A percentile compares a stretch with the other conserved stretches of the same genome.
Conservation (phyloP, 306 rosid genomes). For the Sindora glabra region DNA sequence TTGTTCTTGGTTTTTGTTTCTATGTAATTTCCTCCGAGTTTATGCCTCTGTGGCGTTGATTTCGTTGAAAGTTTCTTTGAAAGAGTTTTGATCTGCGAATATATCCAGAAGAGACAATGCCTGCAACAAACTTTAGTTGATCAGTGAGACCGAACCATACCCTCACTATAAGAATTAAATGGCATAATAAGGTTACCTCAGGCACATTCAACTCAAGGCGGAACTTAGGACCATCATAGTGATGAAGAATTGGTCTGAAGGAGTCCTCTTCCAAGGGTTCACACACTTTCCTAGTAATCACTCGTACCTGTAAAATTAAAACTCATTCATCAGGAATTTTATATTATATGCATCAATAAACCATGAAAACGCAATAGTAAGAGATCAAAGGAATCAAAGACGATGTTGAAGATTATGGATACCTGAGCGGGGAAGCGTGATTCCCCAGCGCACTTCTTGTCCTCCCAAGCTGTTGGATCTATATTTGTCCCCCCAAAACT, state of each 20-base stretch:
- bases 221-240: slow-evolving; percentile 89
- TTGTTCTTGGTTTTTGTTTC: slow-evolving; percentile 11
- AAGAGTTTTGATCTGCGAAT: slow-evolving; percentile 53
- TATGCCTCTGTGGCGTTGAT: slow-evolving; percentile 32
- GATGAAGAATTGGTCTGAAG: slow-evolving; percentile 95
- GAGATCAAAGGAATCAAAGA: too few species aligned
- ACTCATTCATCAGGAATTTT: background rate
- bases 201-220: slow-evolving; percentile 76
- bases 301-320: slow-evolving; percentile 62
- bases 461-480: slow-evolving; percentile 96
- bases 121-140: slow-evolving; percentile 35
- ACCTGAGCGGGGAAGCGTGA: slow-evolving; percentile 99
- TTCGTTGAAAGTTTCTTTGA: slow-evolving; percentile 16
- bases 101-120: slow-evolving; percentile 84
- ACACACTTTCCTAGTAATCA: slow-evolving; percentile 62
- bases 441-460: slow-evolving; percentile 78
- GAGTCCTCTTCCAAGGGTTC: slow-evolving; percentile 92
- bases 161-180: background rate
- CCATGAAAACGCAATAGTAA: background rate
- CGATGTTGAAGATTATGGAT: background rate
- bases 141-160: background rate
- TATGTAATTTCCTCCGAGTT: background rate
- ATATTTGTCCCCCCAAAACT: slow-evolving; percentile 90
- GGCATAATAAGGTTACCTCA: slow-evolving; percentile 43
- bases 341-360: background rate